Conservation (phyloP, 345 rosid species). For the Euphorbia tirucalli region DNA sequence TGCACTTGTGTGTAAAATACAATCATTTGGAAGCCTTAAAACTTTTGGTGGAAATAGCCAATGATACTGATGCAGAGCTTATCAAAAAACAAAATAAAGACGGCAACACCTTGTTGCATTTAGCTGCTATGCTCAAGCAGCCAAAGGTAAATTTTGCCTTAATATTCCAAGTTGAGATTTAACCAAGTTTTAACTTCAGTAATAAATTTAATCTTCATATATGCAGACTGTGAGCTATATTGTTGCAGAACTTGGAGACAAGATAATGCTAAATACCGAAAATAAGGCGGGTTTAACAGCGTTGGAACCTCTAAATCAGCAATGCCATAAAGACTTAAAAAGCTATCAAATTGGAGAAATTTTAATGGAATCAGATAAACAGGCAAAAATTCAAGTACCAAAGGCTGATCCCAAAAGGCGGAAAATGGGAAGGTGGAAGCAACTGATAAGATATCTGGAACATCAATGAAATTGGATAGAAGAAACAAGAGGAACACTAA, state of each 20-base stretch:
- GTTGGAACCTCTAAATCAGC: neutral
- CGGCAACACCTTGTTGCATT: neutral
- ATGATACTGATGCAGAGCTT: neutral
- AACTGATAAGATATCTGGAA: neutral
- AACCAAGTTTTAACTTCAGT: neutral
- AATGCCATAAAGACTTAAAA: neutral
- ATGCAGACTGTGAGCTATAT: too few relatives aligned
- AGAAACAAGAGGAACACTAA: too few relatives aligned
- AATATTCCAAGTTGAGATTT: too few relatives aligned
- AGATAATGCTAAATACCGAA: neutral
- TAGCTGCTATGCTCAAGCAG: too few relatives aligned
- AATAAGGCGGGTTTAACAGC: neutral
- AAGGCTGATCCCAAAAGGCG: neutral
- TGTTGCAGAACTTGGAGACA: neutral
- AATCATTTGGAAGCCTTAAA: constrained; percentile 3
- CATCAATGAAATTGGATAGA: neutral
- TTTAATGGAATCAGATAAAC: neutral
- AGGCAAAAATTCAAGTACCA: neutral
- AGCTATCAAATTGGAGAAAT: too few relatives aligned
- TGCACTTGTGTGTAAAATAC: too few relatives aligned
- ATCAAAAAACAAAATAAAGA: neutral
- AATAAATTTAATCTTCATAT: neutral
- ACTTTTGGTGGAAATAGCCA: neutral
- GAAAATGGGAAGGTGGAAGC: neutral
- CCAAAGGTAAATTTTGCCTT: too few relatives aligned